Evolutionary conservation across 108 stramenopile genomes (phyloP).

Genomic region (Pseudonitzschia delicatissima): DNA sequence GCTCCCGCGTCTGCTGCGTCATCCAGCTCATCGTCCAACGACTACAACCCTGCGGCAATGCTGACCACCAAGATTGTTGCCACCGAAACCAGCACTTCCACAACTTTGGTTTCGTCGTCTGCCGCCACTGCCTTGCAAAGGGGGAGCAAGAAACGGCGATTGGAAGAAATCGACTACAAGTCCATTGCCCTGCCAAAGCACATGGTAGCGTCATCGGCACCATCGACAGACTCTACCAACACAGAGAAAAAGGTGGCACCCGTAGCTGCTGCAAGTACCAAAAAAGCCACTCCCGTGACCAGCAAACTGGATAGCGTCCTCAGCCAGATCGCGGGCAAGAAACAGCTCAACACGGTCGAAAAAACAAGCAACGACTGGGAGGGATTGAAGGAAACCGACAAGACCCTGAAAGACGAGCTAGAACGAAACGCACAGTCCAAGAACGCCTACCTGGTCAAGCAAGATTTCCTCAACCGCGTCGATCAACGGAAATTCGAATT

Average conservation of each 20-base stretch:
- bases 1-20: slow-evolving; percentile 1
- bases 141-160: not conserved
- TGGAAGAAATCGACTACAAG: slow-evolving; percentile 2
- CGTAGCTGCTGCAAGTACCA: no score
- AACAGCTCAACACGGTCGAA: slow-evolving; percentile 70
- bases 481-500: slow-evolving; percentile 80
- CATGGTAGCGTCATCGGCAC: not conserved
- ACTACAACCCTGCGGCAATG: not conserved
- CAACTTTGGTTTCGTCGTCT: not conserved
- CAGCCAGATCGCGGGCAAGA: slow-evolving; percentile 57
- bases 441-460: slow-evolving; percentile 82
- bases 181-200: not conserved
- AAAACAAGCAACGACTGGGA: slow-evolving; percentile 92
- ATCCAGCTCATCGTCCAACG: not conserved
- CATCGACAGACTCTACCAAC: not conserved
- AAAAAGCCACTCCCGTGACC: not conserved
- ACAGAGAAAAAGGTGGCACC: no score
- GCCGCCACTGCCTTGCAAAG: not conserved
- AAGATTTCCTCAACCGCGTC: slow-evolving; percentile 83
- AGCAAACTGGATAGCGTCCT: slow-evolving; percentile 61
- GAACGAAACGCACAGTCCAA: slow-evolving; percentile 74
- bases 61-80: slow-evolving; percentile 1
- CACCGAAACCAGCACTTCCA: not conserved
- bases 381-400: slow-evolving; percentile 72
- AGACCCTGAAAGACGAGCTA: slow-evolving; percentile 68